Base-by-base conservation (phyloP, 192 early-diverging fungal species). In the Entomortierella lignicola region DNA sequence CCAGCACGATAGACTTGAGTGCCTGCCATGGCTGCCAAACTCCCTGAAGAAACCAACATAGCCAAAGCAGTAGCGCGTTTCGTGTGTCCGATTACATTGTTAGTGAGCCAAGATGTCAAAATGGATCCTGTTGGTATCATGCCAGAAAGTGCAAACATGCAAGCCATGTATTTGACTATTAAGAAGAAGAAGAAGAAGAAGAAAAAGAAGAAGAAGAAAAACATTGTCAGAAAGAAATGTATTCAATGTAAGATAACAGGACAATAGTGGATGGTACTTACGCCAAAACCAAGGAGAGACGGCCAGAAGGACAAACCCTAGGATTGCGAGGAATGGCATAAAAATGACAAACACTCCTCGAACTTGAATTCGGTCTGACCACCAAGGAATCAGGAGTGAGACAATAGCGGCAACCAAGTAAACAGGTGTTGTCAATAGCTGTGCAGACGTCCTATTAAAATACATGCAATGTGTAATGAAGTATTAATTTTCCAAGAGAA, bases 51-150 rank as follows among this genome's bases (percentile, higher is more conserved):
- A 21, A 84, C 75, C 0, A 83, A 73, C 69, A 87, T 74, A 2
- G 82, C 84, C 43, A 83, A 48, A 21, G 83, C 86, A 10, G 89
- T 88, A 26, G 85, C 91, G 44, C 87, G 85, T 44, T 90, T 88
- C 1, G 88, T 89, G 15, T 84, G 84, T 10, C 88, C 87, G 27
- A 89, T 55, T 5, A 86, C 72, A 50, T 92, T 92, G 55, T 86
- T 88, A 10, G 85, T 81, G 69, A 90, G 81, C 90, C 91, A 92
- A 8, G 71, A 66, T 4, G 43, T 50, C 57, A 74, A 27, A 18
- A 74, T 57, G 6, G 54, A n/a, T 0, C 55, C 55, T 2, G 57
- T 60, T 5, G 71, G 71, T 0, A 74, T 56, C 31, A 66, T 74
- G 1, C 71, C 71, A 68, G 58, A 10, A 67, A 64, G 17, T 25